Base-by-base conservation (phyloP, 208 protist species). In the Crithidia bombi region DNA sequence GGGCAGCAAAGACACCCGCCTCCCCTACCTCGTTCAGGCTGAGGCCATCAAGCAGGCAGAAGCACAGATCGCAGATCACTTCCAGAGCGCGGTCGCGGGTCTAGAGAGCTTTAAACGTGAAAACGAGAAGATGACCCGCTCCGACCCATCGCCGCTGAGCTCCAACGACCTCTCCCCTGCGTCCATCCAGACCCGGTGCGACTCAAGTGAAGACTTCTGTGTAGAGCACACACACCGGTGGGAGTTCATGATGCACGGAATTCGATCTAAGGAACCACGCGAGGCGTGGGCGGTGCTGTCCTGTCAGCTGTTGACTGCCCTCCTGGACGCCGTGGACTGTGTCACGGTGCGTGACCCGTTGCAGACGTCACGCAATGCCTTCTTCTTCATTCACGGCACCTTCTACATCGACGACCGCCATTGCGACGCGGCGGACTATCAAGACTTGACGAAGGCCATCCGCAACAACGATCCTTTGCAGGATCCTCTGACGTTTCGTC, bases 351-450 rank as follows among this genome's bases (percentile, higher is more conserved):
- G 63, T 3, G 62, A 73, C 17, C 68, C 74, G 9, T 44, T 73
- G 32, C 70, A 64, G 38, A 68, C 66, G n/a, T 69, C 66, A 12
- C 71, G 38, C 65, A 89, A 92, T 61, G 77, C 82, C 25, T 94
- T 96, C 66, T 38, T 94, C n/a, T 93, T 92, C 73, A 86, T 96
- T 50, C 83, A 75, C 46, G 91, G 81, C 33, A 79, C 75, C 23
- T 96, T 96, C 51, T 96, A 93, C 67, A 68, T 96, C 43, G 87
- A 96, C 56, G 88, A 95, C 64, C 82, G 90, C 7, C 87, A 91
- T 63, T 58, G 62, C 15, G 76, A 70, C 6, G 61, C 75, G 6
- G 61, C 63, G 5, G 81, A 80, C 26, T 90, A 87, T 36, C 75
- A 84, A 41, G 90, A 95, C 54, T 44, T 93, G 44, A 90, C 73